These are phyloP conservation scores for Ophiostoma ulmi DNA, from an alignment of 2,329 filamentous ascomycete genomes.

Conservation along the genomic window DNA sequence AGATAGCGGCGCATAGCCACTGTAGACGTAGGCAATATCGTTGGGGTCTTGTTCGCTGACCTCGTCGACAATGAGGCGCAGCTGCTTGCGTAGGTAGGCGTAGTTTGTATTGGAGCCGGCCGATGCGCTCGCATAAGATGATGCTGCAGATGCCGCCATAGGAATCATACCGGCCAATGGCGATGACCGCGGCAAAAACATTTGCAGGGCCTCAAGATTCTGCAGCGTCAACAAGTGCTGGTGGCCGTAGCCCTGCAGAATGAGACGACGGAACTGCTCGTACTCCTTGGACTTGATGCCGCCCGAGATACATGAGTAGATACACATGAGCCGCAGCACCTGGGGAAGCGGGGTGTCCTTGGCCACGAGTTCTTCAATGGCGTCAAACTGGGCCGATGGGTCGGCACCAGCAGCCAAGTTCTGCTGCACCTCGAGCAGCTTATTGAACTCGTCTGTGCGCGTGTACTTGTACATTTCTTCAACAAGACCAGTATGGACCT, in stretches of 20 bases:
- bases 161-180: constrained; percentile 77
- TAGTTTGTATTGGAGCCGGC: constrained; percentile 78
- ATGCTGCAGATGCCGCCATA: constrained; percentile 53
- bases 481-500: constrained; percentile 83
- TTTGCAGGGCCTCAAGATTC: constrained; percentile 80
- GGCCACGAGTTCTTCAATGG: constrained; percentile 90
- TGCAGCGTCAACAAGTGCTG: constrained; percentile 89
- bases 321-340: constrained; percentile 77
- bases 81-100: constrained; percentile 74
- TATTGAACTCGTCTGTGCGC: constrained; percentile 80
- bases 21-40: constrained; percentile 97
- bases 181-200: constrained; percentile 73
- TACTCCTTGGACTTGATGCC: constrained; percentile 85
- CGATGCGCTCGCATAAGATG: constrained; percentile 31
- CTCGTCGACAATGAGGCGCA: constrained; percentile 89
- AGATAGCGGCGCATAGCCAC: constrained; percentile 89
- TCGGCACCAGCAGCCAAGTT: constrained; percentile 89
- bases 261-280: constrained; percentile 79
- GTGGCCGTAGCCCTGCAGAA: constrained; percentile 89
- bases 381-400: constrained; percentile 80
- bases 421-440: constrained; percentile 87
- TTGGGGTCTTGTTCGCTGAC: constrained; percentile 92
- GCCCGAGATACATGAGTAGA: constrained; percentile 85
- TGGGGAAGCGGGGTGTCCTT: constrained; percentile 76
- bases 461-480: constrained; percentile 96